Percentiles rank a stretch among this genome's conserved stretches.
phyloP scores from a whole-genome alignment of 768 basidiomycete genomes.

The Lactifluus hygrophoroides region DNA sequence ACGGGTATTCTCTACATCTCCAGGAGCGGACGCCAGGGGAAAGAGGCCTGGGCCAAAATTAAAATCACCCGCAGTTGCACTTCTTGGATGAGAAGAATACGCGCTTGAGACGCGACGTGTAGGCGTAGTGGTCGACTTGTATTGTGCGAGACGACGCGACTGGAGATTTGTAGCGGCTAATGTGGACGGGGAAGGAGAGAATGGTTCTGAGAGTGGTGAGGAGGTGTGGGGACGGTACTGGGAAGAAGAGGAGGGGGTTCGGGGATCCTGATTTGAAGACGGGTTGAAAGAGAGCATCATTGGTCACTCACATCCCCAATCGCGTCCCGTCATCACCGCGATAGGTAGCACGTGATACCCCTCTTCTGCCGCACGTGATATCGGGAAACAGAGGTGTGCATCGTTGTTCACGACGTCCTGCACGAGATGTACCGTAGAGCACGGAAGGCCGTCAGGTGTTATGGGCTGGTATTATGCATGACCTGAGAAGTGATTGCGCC shows the following conservation, averaged over 20 bases:
- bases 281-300: background rate
- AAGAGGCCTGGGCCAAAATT: background rate
- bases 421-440: too few species aligned
- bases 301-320: background rate
- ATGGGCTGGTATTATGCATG: too few species aligned
- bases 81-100: slow-evolving; percentile 7
- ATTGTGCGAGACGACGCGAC: slow-evolving; percentile 17
- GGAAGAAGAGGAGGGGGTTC: slow-evolving; percentile 14
- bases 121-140: slow-evolving; percentile 16
- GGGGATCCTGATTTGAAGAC: background rate
- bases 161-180: slow-evolving; percentile 10
- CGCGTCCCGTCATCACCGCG: background rate
- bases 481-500: too few species aligned
- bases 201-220: slow-evolving; percentile 13
- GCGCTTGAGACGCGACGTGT: slow-evolving; percentile 12
- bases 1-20: slow-evolving; percentile 14
- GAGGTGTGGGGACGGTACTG: slow-evolving; percentile 13
- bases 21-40: background rate
- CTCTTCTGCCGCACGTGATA: too few species aligned
- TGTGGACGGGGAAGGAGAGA: slow-evolving; percentile 11
- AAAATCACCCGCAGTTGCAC: background rate
- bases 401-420: too few species aligned
- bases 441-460: too few species aligned
- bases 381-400: too few species aligned
- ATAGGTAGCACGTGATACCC: too few species aligned